Evolutionary conservation across 176 grass and related monocot species (phyloP), one percentile per base, ranked within the genome.

Genomic region (Hordeum vulgare): DNA sequence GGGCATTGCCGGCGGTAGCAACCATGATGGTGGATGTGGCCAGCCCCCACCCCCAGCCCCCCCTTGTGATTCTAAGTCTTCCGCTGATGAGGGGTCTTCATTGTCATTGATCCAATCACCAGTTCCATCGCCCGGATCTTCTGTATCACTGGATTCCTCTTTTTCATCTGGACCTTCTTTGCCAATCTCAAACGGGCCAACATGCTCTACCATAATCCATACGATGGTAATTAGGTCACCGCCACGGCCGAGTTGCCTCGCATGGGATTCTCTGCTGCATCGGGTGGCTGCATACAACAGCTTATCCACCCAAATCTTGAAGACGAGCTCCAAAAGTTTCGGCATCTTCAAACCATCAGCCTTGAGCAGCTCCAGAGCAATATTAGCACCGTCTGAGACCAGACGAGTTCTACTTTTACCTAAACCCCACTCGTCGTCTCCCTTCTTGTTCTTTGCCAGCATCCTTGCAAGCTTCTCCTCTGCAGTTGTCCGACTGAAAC

Each of bases 271-370:
- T 13, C 34, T 23, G 8, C 7, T 78, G n/a, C 57, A 78, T 9
- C 8, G 12, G 13, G 23, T 41, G n/a, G n/a, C 23, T n/a, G 35
- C 56, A 28, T 61, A 61, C 0, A 78, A 7, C 56, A 61, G 56
- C n/a, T 70, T 69, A 2, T 70, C 47, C n/a, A 81, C 79, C 79
- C 47, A 81, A 23, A 58, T 44, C 0, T 58, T 4, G 4, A 71
- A 71, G 34, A 70, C 24, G 13, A 58, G 2, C 4, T 79, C 39
- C 40, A 66, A 1, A 41, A 66, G 5, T 11, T 33, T 3, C 17
- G 4, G 0, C 40, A 23, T 28, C 11, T 63, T 1, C 2, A 2
- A 1, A 1, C 0, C 0, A 3, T 1, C 3, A 3, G 33, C 37
- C 1, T 3, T 3, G 9, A 62, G 13, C 13, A 78, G 9, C 8